These are phyloP conservation scores for Chaetomium globosum DNA, from an alignment of 2,329 filamentous ascomycete genomes.

Conservation along the genomic window DNA sequence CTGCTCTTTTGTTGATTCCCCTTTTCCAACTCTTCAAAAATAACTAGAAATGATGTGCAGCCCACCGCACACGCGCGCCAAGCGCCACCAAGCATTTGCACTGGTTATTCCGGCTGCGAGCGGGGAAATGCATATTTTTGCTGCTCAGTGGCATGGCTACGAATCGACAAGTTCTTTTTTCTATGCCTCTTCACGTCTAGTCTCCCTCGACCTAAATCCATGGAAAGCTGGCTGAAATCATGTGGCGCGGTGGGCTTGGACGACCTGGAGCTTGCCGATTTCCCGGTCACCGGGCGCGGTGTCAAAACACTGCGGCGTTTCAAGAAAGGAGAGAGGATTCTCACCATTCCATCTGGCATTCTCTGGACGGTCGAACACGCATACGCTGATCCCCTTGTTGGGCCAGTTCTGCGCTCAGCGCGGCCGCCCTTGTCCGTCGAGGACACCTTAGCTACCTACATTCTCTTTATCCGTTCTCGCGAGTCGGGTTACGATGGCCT, in stretches of 20 bases:
- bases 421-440: conserved; percentile 19
- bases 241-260: conserved; percentile 16
- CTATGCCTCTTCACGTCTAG: conserved; percentile 3
- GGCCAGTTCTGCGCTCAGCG: conserved; percentile 17
- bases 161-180: neutral
- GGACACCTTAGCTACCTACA: conserved; percentile 17
- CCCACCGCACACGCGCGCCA: too few species aligned
- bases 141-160: too few species aligned
- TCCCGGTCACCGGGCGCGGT: conserved; percentile 17
- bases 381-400: conserved; percentile 17
- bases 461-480: conserved; percentile 18
- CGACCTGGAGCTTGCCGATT: conserved; percentile 17
- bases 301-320: conserved; percentile 13
- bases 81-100: too few species aligned
- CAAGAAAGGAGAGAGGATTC: conserved; percentile 16
- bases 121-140: too few species aligned
- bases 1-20: too few species aligned
- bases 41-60: too few species aligned
- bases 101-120: too few species aligned
- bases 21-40: too few species aligned
- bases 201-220: neutral
- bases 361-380: conserved; percentile 22
- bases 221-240: conserved; percentile 15
- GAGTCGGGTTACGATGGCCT: conserved; percentile 20
- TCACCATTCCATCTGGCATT: conserved; percentile 12